A percentile compares a stretch with the other conserved stretches of the same genome.
Conservation (phyloP, 495 filamentous ascomycete species). For the Neurospora tetraspora region DNA sequence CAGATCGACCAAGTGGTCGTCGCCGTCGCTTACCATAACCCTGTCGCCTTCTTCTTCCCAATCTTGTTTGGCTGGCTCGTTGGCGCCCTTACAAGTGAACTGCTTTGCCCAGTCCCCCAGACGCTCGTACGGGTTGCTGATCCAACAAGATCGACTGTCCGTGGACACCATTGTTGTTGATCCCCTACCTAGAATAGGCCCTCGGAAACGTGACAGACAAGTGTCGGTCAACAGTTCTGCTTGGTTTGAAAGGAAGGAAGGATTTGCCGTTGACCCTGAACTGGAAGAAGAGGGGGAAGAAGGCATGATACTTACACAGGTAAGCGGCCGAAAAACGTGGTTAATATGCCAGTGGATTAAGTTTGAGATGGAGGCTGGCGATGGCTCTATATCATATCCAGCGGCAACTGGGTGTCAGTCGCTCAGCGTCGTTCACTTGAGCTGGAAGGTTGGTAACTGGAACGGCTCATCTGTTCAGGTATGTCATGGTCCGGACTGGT, state of each 20-base stretch:
- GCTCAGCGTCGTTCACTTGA: too few species aligned
- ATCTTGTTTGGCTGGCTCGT: background rate
- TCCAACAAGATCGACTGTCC: background rate
- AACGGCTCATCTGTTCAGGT: too few species aligned
- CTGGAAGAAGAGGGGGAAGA: too few species aligned
- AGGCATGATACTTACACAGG: background rate
- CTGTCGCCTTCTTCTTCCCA: too few species aligned
- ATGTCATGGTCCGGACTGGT: too few species aligned
- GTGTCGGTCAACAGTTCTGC: too few species aligned
- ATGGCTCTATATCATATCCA: background rate
- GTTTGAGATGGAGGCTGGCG: background rate
- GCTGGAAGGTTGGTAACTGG: too few species aligned
- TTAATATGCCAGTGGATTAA: background rate
- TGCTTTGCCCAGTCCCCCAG: too few species aligned
- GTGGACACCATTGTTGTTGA: fast-evolving
- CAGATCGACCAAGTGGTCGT: background rate
- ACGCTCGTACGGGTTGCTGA: background rate
- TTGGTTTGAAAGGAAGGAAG: background rate
- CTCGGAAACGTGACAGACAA: too few species aligned
- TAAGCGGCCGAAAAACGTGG: background rate
- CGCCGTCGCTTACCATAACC: too few species aligned
- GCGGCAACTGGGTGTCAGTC: too few species aligned
- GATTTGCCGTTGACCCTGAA: too few species aligned
- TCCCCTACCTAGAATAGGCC: background rate
- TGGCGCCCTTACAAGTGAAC: background rate